These are phyloP conservation scores for Ustilago sp. DNA, from an alignment of 1,284 basidiomycete species.

Conservation along the genomic window DNA sequence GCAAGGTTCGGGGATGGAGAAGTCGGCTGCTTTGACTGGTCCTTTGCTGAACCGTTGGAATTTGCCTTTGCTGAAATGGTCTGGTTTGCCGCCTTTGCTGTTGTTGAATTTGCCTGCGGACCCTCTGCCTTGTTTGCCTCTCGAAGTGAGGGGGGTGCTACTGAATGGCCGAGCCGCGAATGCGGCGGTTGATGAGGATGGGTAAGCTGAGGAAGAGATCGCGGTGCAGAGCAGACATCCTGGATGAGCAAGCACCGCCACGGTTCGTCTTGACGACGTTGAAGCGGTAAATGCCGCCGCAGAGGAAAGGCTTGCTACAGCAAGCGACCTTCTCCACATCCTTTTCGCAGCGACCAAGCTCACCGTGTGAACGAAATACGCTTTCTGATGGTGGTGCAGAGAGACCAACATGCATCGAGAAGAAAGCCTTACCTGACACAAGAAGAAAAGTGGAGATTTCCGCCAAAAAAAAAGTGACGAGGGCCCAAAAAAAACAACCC, in stretches of 20 bases:
- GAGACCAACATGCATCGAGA: background rate
- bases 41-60: slow-evolving; percentile 6
- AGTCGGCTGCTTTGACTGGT: slow-evolving; percentile 20
- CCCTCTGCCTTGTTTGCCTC: slow-evolving; percentile 18
- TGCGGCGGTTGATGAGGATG: slow-evolving; percentile 8
- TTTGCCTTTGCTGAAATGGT: slow-evolving; percentile 9
- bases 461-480: background rate
- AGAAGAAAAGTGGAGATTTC: slow-evolving; percentile 34
- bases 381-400: slow-evolving; percentile 2
- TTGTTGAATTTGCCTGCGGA: background rate
- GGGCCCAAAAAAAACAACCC: background rate
- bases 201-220: background rate
- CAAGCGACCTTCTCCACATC: slow-evolving; percentile 28
- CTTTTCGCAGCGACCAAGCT: background rate
- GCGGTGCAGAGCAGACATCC: slow-evolving; percentile 9
- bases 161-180: slow-evolving; percentile 7
- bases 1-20: slow-evolving; percentile 23
- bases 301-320: slow-evolving; percentile 14
- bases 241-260: slow-evolving; percentile 1
- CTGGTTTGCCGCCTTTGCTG: slow-evolving; percentile 3
- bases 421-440: slow-evolving; percentile 5
- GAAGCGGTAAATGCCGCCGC: slow-evolving; percentile 4
- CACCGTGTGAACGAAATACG: background rate
- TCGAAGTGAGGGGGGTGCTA: slow-evolving; percentile 6
- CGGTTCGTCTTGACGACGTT: slow-evolving; percentile 6